A percentile compares a stretch with the other conserved stretches of the same genome.
Conservation (phyloP, 257 asterid genomes). For the Jaltomata sinuosa region DNA sequence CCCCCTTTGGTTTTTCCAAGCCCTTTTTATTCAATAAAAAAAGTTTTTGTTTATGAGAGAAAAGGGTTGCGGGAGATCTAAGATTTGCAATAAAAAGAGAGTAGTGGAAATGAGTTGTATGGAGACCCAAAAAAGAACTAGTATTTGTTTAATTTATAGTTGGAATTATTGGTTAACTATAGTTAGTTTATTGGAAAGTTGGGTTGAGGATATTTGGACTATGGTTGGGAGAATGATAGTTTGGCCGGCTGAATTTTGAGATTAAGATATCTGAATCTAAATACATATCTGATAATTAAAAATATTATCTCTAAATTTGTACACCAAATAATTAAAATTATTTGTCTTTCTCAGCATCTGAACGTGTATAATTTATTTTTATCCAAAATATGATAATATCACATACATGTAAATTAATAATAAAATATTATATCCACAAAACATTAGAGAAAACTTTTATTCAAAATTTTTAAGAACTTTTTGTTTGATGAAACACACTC, state of each 20-base stretch:
- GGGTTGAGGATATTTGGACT: not conserved
- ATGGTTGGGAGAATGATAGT: not conserved
- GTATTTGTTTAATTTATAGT: not conserved
- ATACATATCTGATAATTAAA: not conserved
- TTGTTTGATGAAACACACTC: not conserved
- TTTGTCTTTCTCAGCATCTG: not conserved
- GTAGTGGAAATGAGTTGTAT: constrained; percentile 2
- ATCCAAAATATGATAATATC: not conserved
- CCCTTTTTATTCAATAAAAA: not conserved
- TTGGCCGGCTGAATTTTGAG: not conserved
- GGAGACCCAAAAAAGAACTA: not conserved
- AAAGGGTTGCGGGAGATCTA: not conserved
- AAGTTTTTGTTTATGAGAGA: not conserved
- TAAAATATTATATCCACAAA: not conserved
- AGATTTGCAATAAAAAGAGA: not conserved
- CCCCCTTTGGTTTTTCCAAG: not conserved
- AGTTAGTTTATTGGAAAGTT: not conserved
- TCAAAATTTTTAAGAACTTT: not conserved
- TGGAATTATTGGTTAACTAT: not conserved
- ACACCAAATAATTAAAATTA: not conserved
- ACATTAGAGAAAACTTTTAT: not conserved
- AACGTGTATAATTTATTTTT: not conserved
- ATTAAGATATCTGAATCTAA: not conserved
- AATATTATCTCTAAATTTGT: not conserved
- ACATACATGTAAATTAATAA: not conserved